Evolutionary conservation across 176 grass and related monocot species (phyloP), one percentile per base, ranked within the genome.

Genomic region (Aegilops bicornis): DNA sequence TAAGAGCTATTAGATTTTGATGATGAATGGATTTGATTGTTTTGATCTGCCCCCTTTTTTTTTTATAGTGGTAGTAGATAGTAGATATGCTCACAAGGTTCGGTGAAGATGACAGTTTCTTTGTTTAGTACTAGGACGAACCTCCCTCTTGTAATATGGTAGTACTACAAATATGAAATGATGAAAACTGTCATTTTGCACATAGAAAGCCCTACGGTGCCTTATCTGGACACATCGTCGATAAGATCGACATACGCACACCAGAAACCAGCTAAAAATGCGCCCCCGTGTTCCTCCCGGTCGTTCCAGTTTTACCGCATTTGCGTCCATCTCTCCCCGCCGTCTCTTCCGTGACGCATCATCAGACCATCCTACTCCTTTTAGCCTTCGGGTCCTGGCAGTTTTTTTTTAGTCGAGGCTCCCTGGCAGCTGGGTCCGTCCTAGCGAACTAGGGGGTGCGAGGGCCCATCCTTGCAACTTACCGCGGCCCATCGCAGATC

Each of bases 371-470:
- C 50, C 48, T 52, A 17, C 16, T 0, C 17, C 17, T 52, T 17
- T 4, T 14, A 52, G 48, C 48, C 16, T 15, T 17, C 17, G 1
- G 4, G 20, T 70, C 15, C 54, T 79, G 66, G 2, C 13, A 35
- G 10, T 10, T 31, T 31, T 31, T 31, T 31, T 31, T 31, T 31
- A 31, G 30, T 2, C 30, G 3, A 31, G 1, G 4, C 14, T 70
- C 15, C 0, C 54, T 80, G 67, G 3, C 13, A 35, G 10, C 10
- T 10, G 65, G 82, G 25, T 1, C 82, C 32, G 1, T 0, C 2
- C 22, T 0, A 1, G 7, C 13, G 0, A 25, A n/a, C 47, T 4
- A 0, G 8, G 36, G 73, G 40, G 22, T 0, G 12, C 3, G 0
- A 33, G 35, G 54, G n/a, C 75, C 75, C 65, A 69, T 1, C 36